phyloP scores from a whole-genome alignment of 805 yeast genomes.

The Schwanniomyces yamadae region DNA sequence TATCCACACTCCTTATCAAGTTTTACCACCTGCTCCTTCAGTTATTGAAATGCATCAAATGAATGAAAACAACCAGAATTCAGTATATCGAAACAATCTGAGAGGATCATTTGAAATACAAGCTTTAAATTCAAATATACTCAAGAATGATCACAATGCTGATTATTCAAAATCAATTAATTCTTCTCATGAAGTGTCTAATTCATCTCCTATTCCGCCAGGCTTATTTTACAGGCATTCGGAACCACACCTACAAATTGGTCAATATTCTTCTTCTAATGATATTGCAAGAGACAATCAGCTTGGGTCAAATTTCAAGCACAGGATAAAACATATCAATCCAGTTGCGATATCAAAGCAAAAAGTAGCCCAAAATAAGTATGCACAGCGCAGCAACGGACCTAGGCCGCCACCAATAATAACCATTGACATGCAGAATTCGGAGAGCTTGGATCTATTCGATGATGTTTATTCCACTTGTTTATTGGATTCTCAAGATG shows the following conservation, averaged over 20 bases:
- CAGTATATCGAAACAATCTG: not conserved
- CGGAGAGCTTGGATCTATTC: conserved; percentile 42
- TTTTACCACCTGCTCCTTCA: conserved; percentile 31
- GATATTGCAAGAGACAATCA: conserved; percentile 4
- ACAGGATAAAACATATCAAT: not conserved
- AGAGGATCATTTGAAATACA: conserved; percentile 3
- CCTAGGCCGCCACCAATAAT: conserved; percentile 29
- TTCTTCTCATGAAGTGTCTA: conserved; percentile 15
- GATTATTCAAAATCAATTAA: conserved; percentile 16
- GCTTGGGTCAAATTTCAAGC: not conserved
- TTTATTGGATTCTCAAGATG: conserved; percentile 40
- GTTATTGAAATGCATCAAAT: conserved; percentile 12
- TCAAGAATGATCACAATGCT: not conserved
- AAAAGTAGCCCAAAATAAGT: conserved; percentile 1
- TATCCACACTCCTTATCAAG: conserved; percentile 47
- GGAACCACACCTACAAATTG: too few relatives aligned
- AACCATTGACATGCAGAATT: conserved; percentile 47
- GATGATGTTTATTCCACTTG: conserved; percentile 42
- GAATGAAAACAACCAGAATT: conserved; percentile 4
- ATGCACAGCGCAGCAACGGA: conserved; percentile 15
- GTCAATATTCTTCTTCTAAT: not conserved
- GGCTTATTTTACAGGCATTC: not conserved
- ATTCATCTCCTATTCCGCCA: conserved; percentile 6
- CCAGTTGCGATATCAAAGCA: not conserved
- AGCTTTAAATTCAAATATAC: not conserved